A percentile compares a stretch with the other conserved stretches of the same genome.
phyloP scores from a whole-genome alignment of 306 rosid genomes.

The Crotalaria pallida region DNA sequence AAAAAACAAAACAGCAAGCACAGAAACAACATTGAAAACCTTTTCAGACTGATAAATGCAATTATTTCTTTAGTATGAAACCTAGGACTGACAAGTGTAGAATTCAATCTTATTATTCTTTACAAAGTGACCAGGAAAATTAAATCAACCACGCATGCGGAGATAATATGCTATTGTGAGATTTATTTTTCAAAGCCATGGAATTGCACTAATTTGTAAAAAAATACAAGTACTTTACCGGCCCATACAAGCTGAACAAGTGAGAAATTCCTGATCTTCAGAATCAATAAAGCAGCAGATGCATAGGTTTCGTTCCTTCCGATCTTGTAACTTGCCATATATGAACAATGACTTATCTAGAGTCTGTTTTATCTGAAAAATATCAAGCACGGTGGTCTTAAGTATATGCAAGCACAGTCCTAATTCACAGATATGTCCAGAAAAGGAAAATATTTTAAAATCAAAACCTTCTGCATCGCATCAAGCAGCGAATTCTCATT shows the following conservation, averaged over 20 bases:
- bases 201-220: conserved; percentile 10
- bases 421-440: not conserved
- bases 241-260: conserved; percentile 72
- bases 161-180: conserved; percentile 2
- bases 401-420: no score
- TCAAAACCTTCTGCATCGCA: conserved; percentile 61
- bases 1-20: not conserved
- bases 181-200: not conserved
- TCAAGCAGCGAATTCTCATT: conserved; percentile 49
- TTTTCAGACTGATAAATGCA: not conserved
- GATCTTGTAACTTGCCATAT: conserved; percentile 38
- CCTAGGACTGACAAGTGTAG: not conserved
- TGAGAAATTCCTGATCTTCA: conserved; percentile 42
- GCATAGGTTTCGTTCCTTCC: conserved; percentile 35
- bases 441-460: conserved; percentile 14
- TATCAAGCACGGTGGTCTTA: conserved; percentile 6
- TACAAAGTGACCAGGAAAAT: not conserved
- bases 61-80: not conserved
- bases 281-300: conserved; percentile 45
- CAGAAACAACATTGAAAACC: not conserved
- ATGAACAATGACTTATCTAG: conserved; percentile 59
- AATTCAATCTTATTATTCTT: conserved; percentile 3
- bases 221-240: conserved; percentile 50
- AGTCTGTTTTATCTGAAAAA: conserved; percentile 55
- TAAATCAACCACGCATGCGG: conserved; percentile 12